Evolutionary conservation across 106 monocot species (phyloP).

Genomic region (Dendrobium huoshanense): DNA sequence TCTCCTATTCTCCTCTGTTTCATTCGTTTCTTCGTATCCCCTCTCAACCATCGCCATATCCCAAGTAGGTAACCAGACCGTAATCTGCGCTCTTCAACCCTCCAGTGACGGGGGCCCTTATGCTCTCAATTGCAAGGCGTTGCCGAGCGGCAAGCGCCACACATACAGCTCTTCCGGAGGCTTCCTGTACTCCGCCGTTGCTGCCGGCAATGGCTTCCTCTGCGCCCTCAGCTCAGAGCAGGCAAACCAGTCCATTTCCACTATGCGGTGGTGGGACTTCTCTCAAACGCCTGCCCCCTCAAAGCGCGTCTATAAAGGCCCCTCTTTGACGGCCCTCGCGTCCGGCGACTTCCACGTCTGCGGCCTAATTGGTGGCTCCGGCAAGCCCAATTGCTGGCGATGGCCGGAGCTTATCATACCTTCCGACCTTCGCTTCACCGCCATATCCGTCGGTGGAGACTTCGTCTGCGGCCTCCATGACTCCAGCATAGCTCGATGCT

Average conservation of each 20-base stretch:
- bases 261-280: constrained; percentile 92
- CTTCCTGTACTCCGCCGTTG: constrained; percentile 54
- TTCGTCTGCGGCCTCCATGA: constrained; percentile 54
- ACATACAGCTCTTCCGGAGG: constrained; percentile 27
- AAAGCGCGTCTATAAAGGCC: constrained; percentile 55
- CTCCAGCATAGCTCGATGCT: constrained; percentile 33
- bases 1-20: background rate
- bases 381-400: constrained; percentile 50
- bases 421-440: constrained; percentile 8
- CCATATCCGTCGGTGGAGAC: constrained; percentile 58
- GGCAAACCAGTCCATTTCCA: background rate
- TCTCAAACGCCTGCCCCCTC: background rate
- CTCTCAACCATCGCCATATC: constrained; percentile 66
- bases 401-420: constrained; percentile 42
- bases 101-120: background rate
- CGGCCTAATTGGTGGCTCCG: constrained; percentile 25
- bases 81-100: constrained; percentile 65
- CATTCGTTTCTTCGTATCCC: constrained; percentile 11
- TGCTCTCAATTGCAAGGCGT: constrained; percentile 53
- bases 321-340: constrained; percentile 18
- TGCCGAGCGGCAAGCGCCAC: constrained; percentile 12
- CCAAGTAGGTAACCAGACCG: constrained; percentile 19
- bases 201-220: constrained; percentile 77
- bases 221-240: constrained; percentile 39
- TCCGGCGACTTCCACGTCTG: constrained; percentile 74